Conservation (phyloP, 768 basidiomycete species). For the Collybiopsis luxurians region DNA sequence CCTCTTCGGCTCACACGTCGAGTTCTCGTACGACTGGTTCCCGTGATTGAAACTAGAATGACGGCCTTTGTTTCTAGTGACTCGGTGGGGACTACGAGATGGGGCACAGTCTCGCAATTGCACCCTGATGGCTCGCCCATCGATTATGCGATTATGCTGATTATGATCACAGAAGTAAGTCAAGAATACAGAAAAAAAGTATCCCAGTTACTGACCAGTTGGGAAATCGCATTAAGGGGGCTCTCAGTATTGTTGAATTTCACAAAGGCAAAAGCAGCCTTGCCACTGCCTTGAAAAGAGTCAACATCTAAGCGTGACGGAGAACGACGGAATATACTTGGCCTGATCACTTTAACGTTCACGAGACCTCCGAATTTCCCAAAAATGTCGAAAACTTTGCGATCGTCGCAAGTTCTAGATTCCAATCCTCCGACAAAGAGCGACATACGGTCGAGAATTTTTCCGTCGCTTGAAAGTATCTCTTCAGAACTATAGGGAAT, state of each 20-base stretch:
- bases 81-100: constrained; percentile 47
- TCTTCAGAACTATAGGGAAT: background rate
- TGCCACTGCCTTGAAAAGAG: constrained; percentile 48
- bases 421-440: constrained; percentile 79
- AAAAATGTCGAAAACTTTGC: constrained; percentile 57
- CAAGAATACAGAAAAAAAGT: background rate
- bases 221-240: constrained; percentile 62
- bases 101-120: constrained; percentile 71
- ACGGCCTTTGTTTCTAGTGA: constrained; percentile 39
- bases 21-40: background rate
- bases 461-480: constrained; percentile 19
- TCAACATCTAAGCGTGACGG: background rate
- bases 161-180: constrained; percentile 6
- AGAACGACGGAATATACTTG: no score
- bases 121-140: constrained; percentile 72
- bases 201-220: constrained; percentile 45
- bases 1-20: background rate
- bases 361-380: constrained; percentile 63
- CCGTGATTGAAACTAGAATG: constrained; percentile 10
- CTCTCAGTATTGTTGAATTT: constrained; percentile 63
- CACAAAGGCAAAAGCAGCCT: constrained; percentile 77
- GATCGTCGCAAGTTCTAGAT: constrained; percentile 67
- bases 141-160: constrained; percentile 68
- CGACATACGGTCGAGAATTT: constrained; percentile 60
- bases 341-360: constrained; percentile 62